Base-by-base conservation (phyloP, 1,284 basidiomycete species). In the Ceratobasidium sp. region DNA sequence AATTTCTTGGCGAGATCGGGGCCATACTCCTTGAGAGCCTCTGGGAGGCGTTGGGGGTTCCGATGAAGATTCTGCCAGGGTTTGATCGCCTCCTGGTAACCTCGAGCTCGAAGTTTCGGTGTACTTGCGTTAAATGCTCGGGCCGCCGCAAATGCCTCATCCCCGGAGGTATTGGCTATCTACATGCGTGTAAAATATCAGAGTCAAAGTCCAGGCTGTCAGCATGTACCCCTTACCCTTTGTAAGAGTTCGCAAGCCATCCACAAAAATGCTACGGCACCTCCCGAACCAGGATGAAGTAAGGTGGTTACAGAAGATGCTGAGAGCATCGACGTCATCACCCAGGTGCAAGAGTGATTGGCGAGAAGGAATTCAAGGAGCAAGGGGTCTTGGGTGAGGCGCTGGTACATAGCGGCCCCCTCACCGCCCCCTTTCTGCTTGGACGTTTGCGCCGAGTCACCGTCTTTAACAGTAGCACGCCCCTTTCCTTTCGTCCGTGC, bases 401-500 rank as follows among this genome's bases (percentile, higher is more conserved):
- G 46, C 13, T 49, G 46, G 8, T 23, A 49, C 46, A 49, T 49
- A 7, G 9, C 46, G 9, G 8, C 21, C 9, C 46, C 46, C 21
- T 14, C 46, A 11, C 9, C 46, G 9, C 9, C 7, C 7, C 46
- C 46, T 49, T 49, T 23, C 19, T 9, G 9, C 21, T 23, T 49
- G 7, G 46, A 7, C 9, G 9, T 19, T 9, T 19, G 7, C 21
- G 14, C 19, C n/a, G n/a, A n/a, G n/a, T n/a, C n/a, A n/a, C n/a
- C n/a, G n/a, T n/a, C n/a, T n/a, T n/a, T n/a, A n/a, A n/a, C n/a
- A 14, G 14, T 49, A 7, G 13, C 21, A 11, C 21, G 7, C 7
- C 14, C 46, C 46, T 49, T 49, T 49, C 46, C 14, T 19, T 49
- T 49, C n/a, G n/a, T n/a, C n/a, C n/a, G n/a, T n/a, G n/a, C n/a